phyloP scores from a whole-genome alignment of 148 eudicot species.

The Camellia japonica region DNA sequence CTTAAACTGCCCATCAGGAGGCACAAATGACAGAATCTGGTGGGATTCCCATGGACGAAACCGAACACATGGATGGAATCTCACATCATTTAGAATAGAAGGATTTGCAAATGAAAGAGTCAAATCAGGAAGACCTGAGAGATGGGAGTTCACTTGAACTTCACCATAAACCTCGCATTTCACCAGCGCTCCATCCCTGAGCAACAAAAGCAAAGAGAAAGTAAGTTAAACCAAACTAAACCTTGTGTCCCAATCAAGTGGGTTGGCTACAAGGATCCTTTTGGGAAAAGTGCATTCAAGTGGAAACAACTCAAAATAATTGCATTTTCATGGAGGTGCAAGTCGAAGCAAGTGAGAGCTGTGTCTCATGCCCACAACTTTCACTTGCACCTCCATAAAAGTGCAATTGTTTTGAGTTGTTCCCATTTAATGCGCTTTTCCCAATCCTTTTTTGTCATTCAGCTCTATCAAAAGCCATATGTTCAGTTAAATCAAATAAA shows the following conservation, averaged over 20 bases:
- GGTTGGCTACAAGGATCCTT: too few species aligned
- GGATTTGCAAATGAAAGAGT: constrained; percentile 87
- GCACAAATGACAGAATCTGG: constrained; percentile 87
- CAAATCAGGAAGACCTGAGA: constrained; percentile 93
- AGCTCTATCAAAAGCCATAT: too few species aligned
- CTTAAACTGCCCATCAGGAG: constrained; percentile 96
- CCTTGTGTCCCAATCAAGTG: too few species aligned
- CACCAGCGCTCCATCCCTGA: constrained; percentile 82
- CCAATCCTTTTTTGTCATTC: too few species aligned
- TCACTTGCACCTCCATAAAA: too few species aligned
- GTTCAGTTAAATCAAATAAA: too few species aligned
- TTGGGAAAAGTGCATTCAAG: too few species aligned
- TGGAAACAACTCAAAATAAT: too few species aligned
- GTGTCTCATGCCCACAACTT: background rate
- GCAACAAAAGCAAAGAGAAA: constrained; percentile 25
- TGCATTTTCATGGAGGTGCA: too few species aligned
- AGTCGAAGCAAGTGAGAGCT: background rate
- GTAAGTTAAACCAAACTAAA: background rate
- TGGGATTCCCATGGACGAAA: constrained; percentile 91
- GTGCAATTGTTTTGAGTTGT: too few species aligned
- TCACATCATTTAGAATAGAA: constrained; percentile 72
- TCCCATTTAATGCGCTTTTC: too few species aligned
- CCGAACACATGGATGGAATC: constrained; percentile 95
- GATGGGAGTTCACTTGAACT: constrained; percentile 79
- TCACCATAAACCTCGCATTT: constrained; percentile 94